Evolutionary conservation across 441 rosid genomes (phyloP).

Genomic region (Hura crepitans): DNA sequence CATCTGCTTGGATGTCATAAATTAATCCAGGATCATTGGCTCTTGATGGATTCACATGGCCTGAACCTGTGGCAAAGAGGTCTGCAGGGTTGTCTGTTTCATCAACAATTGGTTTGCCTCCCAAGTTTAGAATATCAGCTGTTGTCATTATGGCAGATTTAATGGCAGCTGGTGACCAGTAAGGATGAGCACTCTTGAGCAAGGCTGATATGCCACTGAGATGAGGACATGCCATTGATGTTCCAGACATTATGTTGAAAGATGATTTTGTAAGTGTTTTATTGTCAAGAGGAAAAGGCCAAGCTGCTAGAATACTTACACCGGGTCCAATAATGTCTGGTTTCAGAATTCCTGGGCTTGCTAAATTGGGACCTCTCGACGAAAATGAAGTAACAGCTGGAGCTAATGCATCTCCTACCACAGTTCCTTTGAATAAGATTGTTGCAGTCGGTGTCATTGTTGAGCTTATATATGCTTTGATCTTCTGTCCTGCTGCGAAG

Average conservation of each 20-base stretch:
- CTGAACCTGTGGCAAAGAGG: conserved; percentile 45
- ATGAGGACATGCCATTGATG: conserved; percentile 92
- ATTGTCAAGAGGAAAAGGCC: conserved; percentile 39
- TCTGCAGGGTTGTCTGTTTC: conserved; percentile 37
- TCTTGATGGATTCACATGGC: conserved; percentile 55
- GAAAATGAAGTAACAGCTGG: conserved; percentile 44
- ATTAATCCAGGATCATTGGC: conserved; percentile 57
- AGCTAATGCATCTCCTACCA: conserved; percentile 30
- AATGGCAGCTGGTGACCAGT: conserved; percentile 72
- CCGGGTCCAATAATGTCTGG: conserved; percentile 48
- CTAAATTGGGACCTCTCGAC: conserved; percentile 43
- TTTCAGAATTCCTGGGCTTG: conserved; percentile 45
- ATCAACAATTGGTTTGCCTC: conserved; percentile 38
- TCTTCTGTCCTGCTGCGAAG: conserved; percentile 34
- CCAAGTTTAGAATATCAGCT: conserved; percentile 34
- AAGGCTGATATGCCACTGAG: conserved; percentile 77
- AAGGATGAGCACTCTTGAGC: conserved; percentile 62
- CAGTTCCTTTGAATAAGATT: conserved; percentile 42
- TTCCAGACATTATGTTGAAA: conserved; percentile 65
- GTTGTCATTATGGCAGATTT: conserved; percentile 82
- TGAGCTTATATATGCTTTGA: conserved; percentile 44
- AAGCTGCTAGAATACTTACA: conserved; percentile 44
- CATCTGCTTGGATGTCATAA: conserved; percentile 41
- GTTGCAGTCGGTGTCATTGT: conserved; percentile 32
- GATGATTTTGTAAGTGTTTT: conserved; percentile 26